Conservation (phyloP, 164 flowering plant genomes). For the Santalum album region DNA sequence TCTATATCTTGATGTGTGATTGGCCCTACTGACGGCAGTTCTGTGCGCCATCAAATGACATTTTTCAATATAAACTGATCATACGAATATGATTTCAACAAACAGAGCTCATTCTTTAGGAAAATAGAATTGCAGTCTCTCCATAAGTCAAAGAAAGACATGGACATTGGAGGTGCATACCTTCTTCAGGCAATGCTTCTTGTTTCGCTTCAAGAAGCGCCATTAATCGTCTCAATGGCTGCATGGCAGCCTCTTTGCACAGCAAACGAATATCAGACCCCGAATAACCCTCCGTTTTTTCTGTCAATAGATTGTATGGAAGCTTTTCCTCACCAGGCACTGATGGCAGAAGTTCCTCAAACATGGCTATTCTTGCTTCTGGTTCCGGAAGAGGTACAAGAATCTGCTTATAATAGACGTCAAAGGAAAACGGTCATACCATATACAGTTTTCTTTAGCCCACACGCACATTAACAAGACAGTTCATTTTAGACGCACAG, state of each 20-base stretch:
- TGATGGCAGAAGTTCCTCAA: slow-evolving; percentile 77
- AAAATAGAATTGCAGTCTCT: too few relatives aligned
- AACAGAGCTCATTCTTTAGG: too few relatives aligned
- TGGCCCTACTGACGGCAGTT: slow-evolving; percentile 78
- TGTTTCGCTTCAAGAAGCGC: slow-evolving; percentile 46
- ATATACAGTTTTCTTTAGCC: not conserved
- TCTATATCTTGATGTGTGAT: slow-evolving; percentile 60
- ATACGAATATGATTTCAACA: too few relatives aligned
- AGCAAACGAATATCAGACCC: slow-evolving; percentile 94
- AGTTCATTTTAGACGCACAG: too few relatives aligned
- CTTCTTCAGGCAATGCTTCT: slow-evolving; percentile 75
- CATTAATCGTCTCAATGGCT: slow-evolving; percentile 87
- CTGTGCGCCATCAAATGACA: slow-evolving; percentile 29
- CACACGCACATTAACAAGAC: too few relatives aligned
- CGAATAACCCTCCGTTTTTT: slow-evolving; percentile 79
- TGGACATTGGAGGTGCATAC: slow-evolving; percentile 23
- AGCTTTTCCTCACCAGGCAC: slow-evolving; percentile 38
- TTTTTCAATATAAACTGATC: too few relatives aligned
- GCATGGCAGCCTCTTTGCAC: slow-evolving; percentile 99
- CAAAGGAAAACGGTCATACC: slow-evolving; percentile 10
- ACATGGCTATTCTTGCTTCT: slow-evolving; percentile 93
- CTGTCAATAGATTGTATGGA: slow-evolving; percentile 75
- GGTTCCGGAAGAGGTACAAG: slow-evolving; percentile 99
- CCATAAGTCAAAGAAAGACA: too few relatives aligned
- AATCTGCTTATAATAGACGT: slow-evolving; percentile 41